These are phyloP conservation scores for Phytophthora pini DNA, from an alignment of 352 stramenopile species.

Conservation along the genomic window DNA sequence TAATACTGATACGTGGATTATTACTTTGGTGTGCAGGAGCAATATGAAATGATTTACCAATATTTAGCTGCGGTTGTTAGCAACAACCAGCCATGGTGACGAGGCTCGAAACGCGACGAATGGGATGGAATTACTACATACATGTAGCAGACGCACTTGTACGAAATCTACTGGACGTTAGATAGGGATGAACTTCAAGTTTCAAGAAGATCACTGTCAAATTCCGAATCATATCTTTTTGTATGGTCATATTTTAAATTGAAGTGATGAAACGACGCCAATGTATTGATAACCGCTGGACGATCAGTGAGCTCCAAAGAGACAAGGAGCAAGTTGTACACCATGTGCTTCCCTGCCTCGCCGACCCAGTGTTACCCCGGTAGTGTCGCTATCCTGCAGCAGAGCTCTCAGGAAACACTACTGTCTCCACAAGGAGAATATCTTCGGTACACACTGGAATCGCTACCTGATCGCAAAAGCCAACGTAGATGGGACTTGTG, in stretches of 20 bases:
- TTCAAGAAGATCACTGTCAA: too few species aligned
- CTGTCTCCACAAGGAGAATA: conserved; percentile 16
- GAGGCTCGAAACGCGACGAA: neutral
- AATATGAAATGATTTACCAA: conserved; percentile 88
- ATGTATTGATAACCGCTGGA: too few species aligned
- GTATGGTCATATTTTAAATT: too few species aligned
- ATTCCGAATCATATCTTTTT: too few species aligned
- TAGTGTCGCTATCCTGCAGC: neutral
- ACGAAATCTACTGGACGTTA: conserved; percentile 7
- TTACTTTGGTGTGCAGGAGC: conserved; percentile 56
- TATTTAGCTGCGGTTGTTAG: conserved; percentile 76
- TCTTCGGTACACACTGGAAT: conserved; percentile 9
- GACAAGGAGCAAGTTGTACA: too few species aligned
- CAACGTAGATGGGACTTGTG: conserved; percentile 2
- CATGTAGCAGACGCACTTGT: neutral
- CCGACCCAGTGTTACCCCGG: too few species aligned
- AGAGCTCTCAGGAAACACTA: conserved; percentile 18
- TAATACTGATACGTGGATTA: neutral
- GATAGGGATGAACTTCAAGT: neutral
- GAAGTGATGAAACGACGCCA: too few species aligned
- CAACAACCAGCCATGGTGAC: conserved; percentile 61
- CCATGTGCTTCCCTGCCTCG: too few species aligned
- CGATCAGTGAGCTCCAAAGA: too few species aligned
- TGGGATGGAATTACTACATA: neutral
- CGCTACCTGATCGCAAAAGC: too few species aligned